Evolutionary conservation across 2,329 filamentous ascomycete genomes (phyloP).

Genomic region (Arthrobotrys megalospora): DNA sequence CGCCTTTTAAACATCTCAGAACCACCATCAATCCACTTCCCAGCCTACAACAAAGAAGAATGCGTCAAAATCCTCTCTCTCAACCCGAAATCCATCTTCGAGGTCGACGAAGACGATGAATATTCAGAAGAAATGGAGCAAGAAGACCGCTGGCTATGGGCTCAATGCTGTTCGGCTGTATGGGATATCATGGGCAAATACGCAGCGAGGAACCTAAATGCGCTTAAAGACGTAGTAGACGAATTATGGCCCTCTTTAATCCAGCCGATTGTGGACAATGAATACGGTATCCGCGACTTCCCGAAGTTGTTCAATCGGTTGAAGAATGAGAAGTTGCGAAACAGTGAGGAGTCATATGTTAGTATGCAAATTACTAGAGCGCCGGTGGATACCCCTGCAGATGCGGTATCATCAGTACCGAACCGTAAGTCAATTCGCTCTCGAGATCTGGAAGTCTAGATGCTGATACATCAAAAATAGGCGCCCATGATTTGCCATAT

Average conservation of each 20-base stretch:
- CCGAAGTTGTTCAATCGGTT: conserved; percentile 79
- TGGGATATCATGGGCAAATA: conserved; percentile 89
- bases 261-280: conserved; percentile 81
- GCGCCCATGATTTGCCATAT: conserved; percentile 74
- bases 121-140: conserved; percentile 69
- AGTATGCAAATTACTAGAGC: conserved; percentile 41
- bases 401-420: not conserved
- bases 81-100: conserved; percentile 66
- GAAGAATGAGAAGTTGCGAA: conserved; percentile 63
- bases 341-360: conserved; percentile 57
- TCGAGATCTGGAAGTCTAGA: not conserved
- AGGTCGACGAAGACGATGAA: conserved; percentile 65
- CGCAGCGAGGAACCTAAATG: conserved; percentile 82
- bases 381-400: not conserved
- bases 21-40: conserved; percentile 84
- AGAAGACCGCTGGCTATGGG: conserved; percentile 76
- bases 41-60: conserved; percentile 85
- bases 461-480: conserved; percentile 59
- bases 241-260: conserved; percentile 90
- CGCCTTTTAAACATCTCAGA: conserved; percentile 79
- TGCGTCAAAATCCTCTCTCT: conserved; percentile 82
- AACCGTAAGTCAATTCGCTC: conserved; percentile 23
- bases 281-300: conserved; percentile 83
- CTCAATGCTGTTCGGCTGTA: conserved; percentile 84
- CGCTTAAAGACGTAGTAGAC: conserved; percentile 78